A percentile compares a stretch with the other conserved stretches of the same genome.
phyloP scores from a whole-genome alignment of 2,329 filamentous ascomycete genomes.

The Claviceps quebecensis region DNA sequence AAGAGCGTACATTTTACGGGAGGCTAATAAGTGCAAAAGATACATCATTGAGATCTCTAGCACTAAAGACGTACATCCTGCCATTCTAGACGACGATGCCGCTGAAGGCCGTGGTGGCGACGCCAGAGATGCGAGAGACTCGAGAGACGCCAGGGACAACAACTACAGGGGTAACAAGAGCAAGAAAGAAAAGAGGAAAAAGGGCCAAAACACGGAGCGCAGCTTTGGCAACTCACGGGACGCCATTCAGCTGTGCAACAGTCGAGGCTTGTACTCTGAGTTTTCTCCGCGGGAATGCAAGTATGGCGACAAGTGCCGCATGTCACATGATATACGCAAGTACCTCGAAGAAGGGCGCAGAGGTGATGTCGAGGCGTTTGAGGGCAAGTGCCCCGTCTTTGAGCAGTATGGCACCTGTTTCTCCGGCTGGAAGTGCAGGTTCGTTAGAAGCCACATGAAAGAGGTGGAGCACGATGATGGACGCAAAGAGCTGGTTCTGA shows the following conservation, averaged over 20 bases:
- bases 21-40: conserved; percentile 14
- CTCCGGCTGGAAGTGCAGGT: conserved; percentile 88
- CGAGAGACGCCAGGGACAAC: conserved; percentile 44
- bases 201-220: conserved; percentile 66
- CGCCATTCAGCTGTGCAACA: conserved; percentile 62
- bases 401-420: conserved; percentile 62
- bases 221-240: conserved; percentile 72
- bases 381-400: conserved; percentile 69
- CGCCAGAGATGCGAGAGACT: conserved; percentile 22
- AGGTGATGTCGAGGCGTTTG: conserved; percentile 62
- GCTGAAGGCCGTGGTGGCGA: conserved; percentile 28
- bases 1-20: not conserved
- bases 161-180: conserved; percentile 23
- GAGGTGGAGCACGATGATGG: conserved; percentile 70
- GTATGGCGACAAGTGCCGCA: conserved; percentile 69
- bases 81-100: conserved; percentile 31
- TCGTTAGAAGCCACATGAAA: conserved; percentile 72
- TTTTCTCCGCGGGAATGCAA: conserved; percentile 68
- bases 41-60: conserved; percentile 26
- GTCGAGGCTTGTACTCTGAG: conserved; percentile 55
- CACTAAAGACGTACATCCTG: conserved; percentile 11
- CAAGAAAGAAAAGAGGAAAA: conserved; percentile 36
- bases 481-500: conserved; percentile 63
- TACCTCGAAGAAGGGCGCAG: conserved; percentile 76
- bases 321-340: conserved; percentile 69